A percentile compares a stretch with the other conserved stretches of the same genome.
These are phyloP conservation scores for Gremmenia infestans DNA, from an alignment of 2,329 filamentous ascomycete species.

Conservation along the genomic window DNA sequence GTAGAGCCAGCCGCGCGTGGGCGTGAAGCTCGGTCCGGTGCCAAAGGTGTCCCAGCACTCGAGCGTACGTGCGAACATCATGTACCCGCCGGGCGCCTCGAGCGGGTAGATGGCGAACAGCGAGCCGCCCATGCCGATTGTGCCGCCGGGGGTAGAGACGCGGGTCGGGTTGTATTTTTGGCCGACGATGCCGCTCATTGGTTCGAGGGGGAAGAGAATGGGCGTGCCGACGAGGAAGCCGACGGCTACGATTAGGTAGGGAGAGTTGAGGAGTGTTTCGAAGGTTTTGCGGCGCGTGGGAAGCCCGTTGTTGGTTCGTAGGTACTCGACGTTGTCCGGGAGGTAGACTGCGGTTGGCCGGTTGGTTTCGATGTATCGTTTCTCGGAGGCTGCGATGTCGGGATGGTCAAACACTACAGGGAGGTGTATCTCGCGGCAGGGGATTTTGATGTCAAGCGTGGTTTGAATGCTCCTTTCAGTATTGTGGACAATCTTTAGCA, in stretches of 20 bases:
- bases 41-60: conserved; percentile 34
- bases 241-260: conserved; percentile 32
- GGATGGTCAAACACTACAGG: conserved; percentile 39
- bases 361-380: conserved; percentile 29
- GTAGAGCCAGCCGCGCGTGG: conserved; percentile 34
- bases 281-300: conserved; percentile 30
- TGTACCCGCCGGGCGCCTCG: conserved; percentile 38
- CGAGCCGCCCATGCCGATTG: conserved; percentile 35
- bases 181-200: conserved; percentile 15
- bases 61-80: conserved; percentile 34
- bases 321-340: conserved; percentile 29
- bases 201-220: conserved; percentile 29
- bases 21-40: conserved; percentile 28
- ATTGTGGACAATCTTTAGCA: conserved; percentile 34
- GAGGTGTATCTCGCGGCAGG: conserved; percentile 40
- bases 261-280: conserved; percentile 30
- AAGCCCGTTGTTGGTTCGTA: conserved; percentile 34
- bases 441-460: conserved; percentile 34
- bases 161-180: conserved; percentile 37
- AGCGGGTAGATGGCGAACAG: conserved; percentile 35
- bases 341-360: conserved; percentile 28
- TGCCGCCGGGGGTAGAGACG: conserved; percentile 33
- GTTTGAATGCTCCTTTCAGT: conserved; percentile 30
- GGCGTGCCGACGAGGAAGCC: conserved; percentile 37
- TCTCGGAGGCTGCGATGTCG: conserved; percentile 17